Conservation (phyloP, 169 alveolate species). For the Perkinsus chesapeaki region DNA sequence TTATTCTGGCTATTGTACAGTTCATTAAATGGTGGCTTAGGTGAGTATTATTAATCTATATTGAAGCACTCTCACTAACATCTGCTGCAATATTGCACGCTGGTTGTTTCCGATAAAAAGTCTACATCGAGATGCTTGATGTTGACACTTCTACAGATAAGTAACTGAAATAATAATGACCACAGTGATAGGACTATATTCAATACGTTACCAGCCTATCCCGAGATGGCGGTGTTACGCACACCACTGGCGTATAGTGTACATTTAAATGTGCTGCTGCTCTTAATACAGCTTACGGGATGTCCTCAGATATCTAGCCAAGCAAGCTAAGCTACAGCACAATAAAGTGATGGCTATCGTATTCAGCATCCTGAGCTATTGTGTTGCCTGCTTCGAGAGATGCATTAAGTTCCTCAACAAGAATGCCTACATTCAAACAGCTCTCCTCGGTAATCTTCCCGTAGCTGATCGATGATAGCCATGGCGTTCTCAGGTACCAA, state of each 20-base stretch:
- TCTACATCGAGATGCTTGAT: no score
- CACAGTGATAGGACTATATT: no score
- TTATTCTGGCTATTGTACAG: constrained; percentile 67
- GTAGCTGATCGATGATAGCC: neutral
- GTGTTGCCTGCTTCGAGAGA: constrained; percentile 63
- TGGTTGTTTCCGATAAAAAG: no score
- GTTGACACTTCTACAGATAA: no score
- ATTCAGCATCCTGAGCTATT: constrained; percentile 42
- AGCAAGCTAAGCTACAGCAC: neutral
- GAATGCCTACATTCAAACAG: constrained; percentile 78
- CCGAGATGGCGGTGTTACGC: no score
- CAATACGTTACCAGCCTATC: no score
- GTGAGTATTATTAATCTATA: neutral
- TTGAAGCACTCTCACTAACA: neutral
- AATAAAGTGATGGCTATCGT: neutral
- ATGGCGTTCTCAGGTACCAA: constrained; percentile 13
- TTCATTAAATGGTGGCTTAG: constrained; percentile 51
- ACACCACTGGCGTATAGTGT: no score
- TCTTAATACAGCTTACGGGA: no score
- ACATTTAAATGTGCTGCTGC: no score
- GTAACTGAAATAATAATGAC: no score
- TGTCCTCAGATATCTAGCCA: neutral
- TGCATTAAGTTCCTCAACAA: constrained; percentile 66
- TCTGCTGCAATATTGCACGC: no score
- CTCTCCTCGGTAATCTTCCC: constrained; percentile 50